Evolutionary conservation across 139 green algal species (phyloP), one percentile per base, ranked within the genome.

Genomic region (Asterochloris erici): DNA sequence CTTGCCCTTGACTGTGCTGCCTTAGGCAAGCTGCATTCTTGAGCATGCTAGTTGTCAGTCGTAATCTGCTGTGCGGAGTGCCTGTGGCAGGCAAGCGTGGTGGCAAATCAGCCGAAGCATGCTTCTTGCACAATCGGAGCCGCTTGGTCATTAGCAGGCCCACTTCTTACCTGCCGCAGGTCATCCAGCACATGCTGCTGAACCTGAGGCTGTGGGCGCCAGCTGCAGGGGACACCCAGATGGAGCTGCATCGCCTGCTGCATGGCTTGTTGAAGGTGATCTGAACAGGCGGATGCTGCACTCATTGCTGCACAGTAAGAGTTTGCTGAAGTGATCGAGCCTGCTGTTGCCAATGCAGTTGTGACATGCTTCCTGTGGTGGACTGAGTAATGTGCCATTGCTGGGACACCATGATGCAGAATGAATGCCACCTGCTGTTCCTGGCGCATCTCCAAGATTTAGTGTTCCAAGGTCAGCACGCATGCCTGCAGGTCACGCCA

Each of bases 191-290:
- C 68, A 79, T 91, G 74, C 76, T 91, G 74, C 79, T 89, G 38
- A 88, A 89, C 61, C 70, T 91, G 70, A 68, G 71, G 14, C 79
- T 91, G 70, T 91, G 85, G 85, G 74, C 68, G n/a, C 27, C 80
- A 28, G 87, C 85, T 0, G 68, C 81, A 2, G 28, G 77, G 19
- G 79, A 19, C 26, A 81, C 77, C n/a, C 87, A 91, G 85, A 74
- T 13, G 0, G 77, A 81, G 69, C 61, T 87, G 60, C 73, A 81
- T 24, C 70, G 29, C 6, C 76, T 87, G 12, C 77, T 84, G 69
- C 29, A 69, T 17, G 81, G 85, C 79, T 82, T 89, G 24, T 77
- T 82, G 13, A 71, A 86, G 83, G 85, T 84, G 54, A 73, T 11
- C 0, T 47, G 12, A 15, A 11, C 28, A 63, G 60, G 14, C 28